Conservation (phyloP, 192 early-diverging fungal species). For the Phlyctochytrium planicorne region DNA sequence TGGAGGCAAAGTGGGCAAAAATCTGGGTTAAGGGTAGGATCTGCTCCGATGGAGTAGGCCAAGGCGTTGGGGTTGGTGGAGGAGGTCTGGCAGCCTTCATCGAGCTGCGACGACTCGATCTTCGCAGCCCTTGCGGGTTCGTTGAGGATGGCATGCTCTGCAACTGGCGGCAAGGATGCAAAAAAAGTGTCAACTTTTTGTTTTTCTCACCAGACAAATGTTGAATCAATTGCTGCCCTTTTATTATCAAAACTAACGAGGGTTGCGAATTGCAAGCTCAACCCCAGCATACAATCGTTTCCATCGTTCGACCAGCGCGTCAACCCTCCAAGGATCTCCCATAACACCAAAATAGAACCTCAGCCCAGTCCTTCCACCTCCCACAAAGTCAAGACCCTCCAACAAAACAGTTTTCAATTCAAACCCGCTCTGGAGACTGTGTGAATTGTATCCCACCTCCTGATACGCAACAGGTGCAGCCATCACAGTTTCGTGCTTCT, state of each 20-base stretch:
- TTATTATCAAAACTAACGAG: too few species aligned
- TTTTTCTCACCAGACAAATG: too few species aligned
- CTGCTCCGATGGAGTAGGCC: background rate
- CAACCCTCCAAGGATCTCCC: constrained; percentile 9
- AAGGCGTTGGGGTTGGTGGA: background rate
- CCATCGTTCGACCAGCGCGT: background rate
- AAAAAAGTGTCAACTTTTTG: too few species aligned
- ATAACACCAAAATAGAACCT: constrained; percentile 5
- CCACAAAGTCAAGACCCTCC: constrained; percentile 27
- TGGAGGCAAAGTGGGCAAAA: constrained; percentile 19
- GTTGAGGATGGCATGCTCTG: too few species aligned
- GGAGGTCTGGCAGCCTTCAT: too few species aligned
- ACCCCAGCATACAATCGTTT: background rate
- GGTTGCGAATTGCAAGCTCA: background rate
- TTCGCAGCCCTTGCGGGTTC: too few species aligned
- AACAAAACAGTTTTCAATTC: constrained; percentile 9
- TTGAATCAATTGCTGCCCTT: too few species aligned
- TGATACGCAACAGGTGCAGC: background rate
- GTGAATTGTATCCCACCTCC: too few species aligned
- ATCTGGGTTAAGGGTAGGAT: constrained; percentile 18
- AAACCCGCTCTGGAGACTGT: background rate
- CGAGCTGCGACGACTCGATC: too few species aligned
- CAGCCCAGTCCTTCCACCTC: background rate
- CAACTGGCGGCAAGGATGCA: too few species aligned
- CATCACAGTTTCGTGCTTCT: background rate